phyloP scores from a whole-genome alignment of 345 rosid genomes.

The Adansonia digitata region DNA sequence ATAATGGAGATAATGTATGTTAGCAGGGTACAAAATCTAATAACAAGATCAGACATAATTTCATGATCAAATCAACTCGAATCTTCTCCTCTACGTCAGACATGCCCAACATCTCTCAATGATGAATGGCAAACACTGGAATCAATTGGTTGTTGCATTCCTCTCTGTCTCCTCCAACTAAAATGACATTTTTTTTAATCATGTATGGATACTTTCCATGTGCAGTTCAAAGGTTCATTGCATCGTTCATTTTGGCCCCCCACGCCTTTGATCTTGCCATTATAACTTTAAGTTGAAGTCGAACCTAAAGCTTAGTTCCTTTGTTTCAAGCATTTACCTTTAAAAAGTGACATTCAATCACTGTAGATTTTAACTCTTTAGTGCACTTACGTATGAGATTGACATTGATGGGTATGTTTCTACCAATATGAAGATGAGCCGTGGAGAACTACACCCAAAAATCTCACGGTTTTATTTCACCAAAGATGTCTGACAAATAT shows the following conservation, averaged over 20 bases:
- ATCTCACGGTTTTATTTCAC: no score
- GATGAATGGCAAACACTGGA: background rate
- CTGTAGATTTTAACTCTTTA: no score
- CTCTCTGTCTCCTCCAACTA: background rate
- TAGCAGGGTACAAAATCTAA: no score
- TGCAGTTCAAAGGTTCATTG: conserved; percentile 20
- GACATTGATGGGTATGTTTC: conserved; percentile 11
- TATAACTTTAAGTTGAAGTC: no score
- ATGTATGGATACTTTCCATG: background rate
- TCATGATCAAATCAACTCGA: background rate
- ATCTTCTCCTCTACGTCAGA: background rate
- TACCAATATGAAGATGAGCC: conserved; percentile 20
- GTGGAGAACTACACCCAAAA: no score
- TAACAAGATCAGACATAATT: background rate
- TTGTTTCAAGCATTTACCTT: no score
- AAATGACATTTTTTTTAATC: background rate
- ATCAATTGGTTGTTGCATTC: conserved; percentile 1
- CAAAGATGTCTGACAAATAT: no score
- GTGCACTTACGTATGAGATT: background rate
- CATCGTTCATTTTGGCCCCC: conserved; percentile 36
- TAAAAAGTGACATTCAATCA: no score
- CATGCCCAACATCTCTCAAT: background rate
- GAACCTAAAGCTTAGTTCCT: no score
- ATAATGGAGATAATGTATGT: no score
- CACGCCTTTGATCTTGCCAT: conserved; percentile 20